A percentile compares a stretch with the other conserved stretches of the same genome.
Conservation (phyloP, 176 grass and related monocot species). For the barley (Hordeum vulgare) region DNA sequence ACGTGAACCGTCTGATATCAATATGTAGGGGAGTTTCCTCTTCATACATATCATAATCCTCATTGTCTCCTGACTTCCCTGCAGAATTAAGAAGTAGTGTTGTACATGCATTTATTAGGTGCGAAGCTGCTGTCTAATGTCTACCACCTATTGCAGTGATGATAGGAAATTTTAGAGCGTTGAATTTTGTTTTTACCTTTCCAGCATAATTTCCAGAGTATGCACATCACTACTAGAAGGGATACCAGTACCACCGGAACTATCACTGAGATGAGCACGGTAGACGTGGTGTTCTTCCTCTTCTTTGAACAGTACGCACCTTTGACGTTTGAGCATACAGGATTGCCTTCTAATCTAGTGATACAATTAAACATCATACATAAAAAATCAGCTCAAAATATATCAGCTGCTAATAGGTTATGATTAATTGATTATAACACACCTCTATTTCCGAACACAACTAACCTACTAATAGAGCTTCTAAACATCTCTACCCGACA, state of each 20-base stretch:
- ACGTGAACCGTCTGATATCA: constrained; percentile 34
- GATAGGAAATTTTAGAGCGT: not conserved
- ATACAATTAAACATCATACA: not conserved
- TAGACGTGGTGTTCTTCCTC: not conserved
- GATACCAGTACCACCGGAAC: not conserved
- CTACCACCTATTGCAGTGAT: not conserved
- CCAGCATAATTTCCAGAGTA: constrained; percentile 1
- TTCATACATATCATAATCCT: constrained; percentile 21
- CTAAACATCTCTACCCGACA: not conserved
- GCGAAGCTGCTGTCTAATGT: not conserved
- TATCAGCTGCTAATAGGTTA: not conserved
- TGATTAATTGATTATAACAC: not conserved
- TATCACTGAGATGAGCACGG: not conserved
- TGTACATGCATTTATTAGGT: not conserved
- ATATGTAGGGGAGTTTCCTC: constrained; percentile 26
- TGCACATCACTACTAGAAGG: not conserved
- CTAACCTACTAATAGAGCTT: not conserved
- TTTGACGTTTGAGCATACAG: not conserved
- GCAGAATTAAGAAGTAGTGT: not conserved
- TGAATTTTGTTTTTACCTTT: not conserved
- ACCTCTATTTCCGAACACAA: not conserved
- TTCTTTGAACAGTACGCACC: not conserved
- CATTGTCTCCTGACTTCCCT: not conserved
- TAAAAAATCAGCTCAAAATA: not conserved
- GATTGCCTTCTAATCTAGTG: constrained; percentile 13